Conservation (phyloP, 2,329 filamentous ascomycete species). For the Talaromyces rugulosus region DNA sequence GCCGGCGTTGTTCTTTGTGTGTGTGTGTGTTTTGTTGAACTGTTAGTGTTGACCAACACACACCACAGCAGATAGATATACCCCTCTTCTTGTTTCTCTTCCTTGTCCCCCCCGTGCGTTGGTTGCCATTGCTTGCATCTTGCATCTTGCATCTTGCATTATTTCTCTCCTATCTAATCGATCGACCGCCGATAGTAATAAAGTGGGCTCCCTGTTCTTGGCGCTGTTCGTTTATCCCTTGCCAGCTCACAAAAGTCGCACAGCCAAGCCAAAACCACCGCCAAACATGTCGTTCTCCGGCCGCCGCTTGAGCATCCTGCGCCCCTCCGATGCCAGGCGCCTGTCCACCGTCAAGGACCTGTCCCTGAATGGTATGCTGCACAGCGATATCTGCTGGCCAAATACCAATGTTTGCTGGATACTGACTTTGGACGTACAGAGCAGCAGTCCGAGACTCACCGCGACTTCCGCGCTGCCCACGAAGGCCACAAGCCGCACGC, state of each 20-base stretch:
- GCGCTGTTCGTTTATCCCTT: constrained; percentile 8
- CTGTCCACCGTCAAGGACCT: constrained; percentile 43
- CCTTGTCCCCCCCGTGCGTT: neutral
- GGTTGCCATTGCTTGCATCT: neutral
- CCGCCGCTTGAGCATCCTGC: constrained; percentile 41
- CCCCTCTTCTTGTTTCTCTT: neutral
- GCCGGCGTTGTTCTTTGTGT: neutral
- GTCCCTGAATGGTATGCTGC: constrained; percentile 40
- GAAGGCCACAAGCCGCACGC: constrained; percentile 88
- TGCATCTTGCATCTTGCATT: neutral
- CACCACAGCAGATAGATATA: neutral
- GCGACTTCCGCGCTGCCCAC: constrained; percentile 83
- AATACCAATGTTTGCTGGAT: no score
- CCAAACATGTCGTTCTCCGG: constrained; percentile 44
- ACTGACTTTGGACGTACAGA: constrained; percentile 51
- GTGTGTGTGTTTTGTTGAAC: no score
- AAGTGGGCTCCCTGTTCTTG: constrained; percentile 2
- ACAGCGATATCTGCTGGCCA: no score
- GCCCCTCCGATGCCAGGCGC: constrained; percentile 32
- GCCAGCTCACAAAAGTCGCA: constrained; percentile 10
- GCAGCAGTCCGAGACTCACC: constrained; percentile 73
- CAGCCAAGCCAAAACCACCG: constrained; percentile 4
- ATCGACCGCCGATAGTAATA: neutral
- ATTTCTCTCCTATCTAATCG: neutral
- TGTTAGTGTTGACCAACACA: no score